These are phyloP conservation scores for Viridothelium virens DNA, from an alignment of 495 filamentous ascomycete species.

Conservation along the genomic window DNA sequence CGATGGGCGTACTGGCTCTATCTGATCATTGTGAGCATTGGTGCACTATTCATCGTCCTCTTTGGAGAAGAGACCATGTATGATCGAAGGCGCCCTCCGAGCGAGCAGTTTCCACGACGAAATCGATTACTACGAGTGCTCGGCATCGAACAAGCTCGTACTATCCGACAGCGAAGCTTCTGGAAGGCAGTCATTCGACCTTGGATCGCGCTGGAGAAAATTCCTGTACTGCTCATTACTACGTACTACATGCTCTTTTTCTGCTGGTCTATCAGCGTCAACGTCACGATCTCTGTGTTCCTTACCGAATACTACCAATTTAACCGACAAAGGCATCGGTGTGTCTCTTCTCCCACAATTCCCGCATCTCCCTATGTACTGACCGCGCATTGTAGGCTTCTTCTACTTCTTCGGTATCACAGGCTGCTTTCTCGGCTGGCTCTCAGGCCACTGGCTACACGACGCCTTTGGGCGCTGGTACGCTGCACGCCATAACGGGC, in stretches of 20 bases:
- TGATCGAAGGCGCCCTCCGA: neutral
- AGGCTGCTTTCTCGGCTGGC: conserved; percentile 8
- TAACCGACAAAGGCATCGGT: conserved; percentile 10
- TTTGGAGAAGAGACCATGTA: conserved; percentile 11
- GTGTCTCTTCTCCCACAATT: neutral
- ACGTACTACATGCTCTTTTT: conserved; percentile 11
- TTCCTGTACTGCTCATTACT: neutral
- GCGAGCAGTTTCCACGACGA: neutral
- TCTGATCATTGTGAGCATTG: neutral
- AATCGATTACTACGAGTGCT: conserved; percentile 5
- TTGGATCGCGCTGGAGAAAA: neutral
- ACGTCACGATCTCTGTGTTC: conserved; percentile 11
- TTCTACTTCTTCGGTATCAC: conserved; percentile 7
- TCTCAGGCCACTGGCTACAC: conserved; percentile 2
- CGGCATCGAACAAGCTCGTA: conserved; percentile 7
- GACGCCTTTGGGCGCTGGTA: conserved; percentile 4
- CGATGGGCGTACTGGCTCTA: conserved; percentile 11
- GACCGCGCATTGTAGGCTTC: neutral
- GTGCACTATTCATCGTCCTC: conserved; percentile 3
- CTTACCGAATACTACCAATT: conserved; percentile 4
- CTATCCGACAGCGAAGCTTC: conserved; percentile 8
- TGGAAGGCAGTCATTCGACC: conserved; percentile 6
- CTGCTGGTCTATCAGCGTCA: conserved; percentile 11
- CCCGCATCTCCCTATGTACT: neutral
- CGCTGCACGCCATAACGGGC: neutral